Evolutionary conservation across 306 rosid species (phyloP).

Genomic region (Prinsepia uniflora): DNA sequence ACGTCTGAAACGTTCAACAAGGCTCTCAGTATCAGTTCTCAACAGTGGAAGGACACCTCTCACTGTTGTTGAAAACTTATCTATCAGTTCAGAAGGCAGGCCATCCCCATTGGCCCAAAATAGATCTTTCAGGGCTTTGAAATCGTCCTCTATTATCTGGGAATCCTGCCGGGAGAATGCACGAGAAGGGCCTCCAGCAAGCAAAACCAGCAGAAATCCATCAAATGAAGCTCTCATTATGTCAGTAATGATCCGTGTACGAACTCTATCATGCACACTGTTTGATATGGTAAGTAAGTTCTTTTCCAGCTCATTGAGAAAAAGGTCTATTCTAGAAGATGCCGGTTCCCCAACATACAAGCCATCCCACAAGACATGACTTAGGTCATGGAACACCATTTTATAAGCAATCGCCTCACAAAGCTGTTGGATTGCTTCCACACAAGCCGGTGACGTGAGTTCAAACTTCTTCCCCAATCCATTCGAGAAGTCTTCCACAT

Average conservation of each 20-base stretch:
- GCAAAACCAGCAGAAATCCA: constrained; percentile 88
- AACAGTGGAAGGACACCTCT: constrained; percentile 79
- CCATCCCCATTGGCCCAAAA: constrained; percentile 98
- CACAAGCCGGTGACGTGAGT: constrained; percentile 73
- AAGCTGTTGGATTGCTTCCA: constrained; percentile 93
- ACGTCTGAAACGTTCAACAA: constrained; percentile 72
- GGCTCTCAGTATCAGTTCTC: constrained; percentile 71
- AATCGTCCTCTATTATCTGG: constrained; percentile 84
- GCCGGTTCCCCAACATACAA: constrained; percentile 80
- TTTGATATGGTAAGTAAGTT: constrained; percentile 60
- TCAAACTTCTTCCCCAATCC: constrained; percentile 80
- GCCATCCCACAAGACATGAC: constrained; percentile 73
- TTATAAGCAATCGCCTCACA: constrained; percentile 82
- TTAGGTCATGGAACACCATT: constrained; percentile 76
- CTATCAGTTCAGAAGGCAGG: constrained; percentile 80
- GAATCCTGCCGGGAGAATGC: constrained; percentile 72
- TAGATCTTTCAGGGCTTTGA: constrained; percentile 67
- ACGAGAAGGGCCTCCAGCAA: constrained; percentile 97
- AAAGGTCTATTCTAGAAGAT: constrained; percentile 78
- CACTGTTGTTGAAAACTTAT: constrained; percentile 61
- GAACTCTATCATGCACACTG: constrained; percentile 72
- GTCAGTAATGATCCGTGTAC: constrained; percentile 72
- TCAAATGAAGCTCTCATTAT: constrained; percentile 97
- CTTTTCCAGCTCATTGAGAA: constrained; percentile 71
- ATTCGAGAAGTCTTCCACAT: constrained; percentile 75